These are phyloP conservation scores for Fermentozyma sake DNA, from an alignment of 1,139 yeast genomes.

Conservation along the genomic window DNA sequence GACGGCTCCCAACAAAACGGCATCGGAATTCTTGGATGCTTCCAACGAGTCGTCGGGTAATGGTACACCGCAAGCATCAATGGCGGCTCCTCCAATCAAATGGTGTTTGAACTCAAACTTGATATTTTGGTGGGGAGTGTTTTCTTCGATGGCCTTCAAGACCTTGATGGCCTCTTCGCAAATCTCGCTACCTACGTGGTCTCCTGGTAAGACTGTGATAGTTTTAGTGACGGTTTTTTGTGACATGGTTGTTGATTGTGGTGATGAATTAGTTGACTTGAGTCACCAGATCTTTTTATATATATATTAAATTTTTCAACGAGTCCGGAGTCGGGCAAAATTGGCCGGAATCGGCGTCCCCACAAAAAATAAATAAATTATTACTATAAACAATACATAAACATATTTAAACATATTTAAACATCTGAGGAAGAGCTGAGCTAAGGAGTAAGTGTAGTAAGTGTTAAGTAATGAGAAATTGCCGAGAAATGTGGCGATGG, in stretches of 20 bases:
- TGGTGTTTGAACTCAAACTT: slow-evolving; percentile 76
- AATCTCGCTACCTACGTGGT: slow-evolving; percentile 92
- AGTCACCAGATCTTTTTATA: not conserved
- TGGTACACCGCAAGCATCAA: slow-evolving; percentile 93
- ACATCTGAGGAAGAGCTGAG: too few species aligned
- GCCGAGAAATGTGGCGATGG: too few species aligned
- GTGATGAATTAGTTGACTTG: slow-evolving; percentile 1
- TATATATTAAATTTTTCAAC: slow-evolving; percentile 1
- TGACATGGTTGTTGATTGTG: slow-evolving; percentile 6
- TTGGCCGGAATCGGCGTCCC: slow-evolving; percentile 5
- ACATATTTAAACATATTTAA: too few species aligned
- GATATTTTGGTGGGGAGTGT: slow-evolving; percentile 49
- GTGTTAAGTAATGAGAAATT: too few species aligned
- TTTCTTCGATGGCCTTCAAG: slow-evolving; percentile 67
- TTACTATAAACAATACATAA: too few species aligned
- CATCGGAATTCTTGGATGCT: slow-evolving; percentile 87
- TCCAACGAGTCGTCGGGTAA: slow-evolving; percentile 82
- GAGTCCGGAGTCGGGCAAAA: slow-evolving; percentile 2
- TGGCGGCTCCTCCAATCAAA: slow-evolving; percentile 96
- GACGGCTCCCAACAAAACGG: slow-evolving; percentile 93
- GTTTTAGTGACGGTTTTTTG: slow-evolving; percentile 41
- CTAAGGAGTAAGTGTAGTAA: too few species aligned
- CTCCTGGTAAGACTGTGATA: slow-evolving; percentile 89
- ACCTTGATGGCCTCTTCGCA: slow-evolving; percentile 90
- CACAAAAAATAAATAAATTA: too few species aligned